Percentiles rank a stretch among this genome's conserved stretches.
Conservation (phyloP, 2,329 filamentous ascomycete genomes). For the Bimuria novae-zelandiae region DNA sequence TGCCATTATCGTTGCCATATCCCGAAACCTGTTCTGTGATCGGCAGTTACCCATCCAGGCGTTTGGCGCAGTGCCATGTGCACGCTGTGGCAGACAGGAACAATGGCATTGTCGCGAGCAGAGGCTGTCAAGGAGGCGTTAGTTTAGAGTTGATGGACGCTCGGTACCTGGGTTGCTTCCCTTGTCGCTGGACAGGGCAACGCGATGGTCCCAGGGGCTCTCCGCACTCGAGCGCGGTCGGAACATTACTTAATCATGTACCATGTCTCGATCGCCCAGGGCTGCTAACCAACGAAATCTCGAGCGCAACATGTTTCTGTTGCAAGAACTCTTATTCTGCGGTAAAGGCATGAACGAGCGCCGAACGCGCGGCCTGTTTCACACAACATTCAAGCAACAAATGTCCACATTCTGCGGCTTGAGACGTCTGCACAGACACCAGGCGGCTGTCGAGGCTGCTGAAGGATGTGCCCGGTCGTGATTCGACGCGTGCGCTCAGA, state of each 20-base stretch:
- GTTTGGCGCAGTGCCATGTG: background rate
- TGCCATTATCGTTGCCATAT: conserved; percentile 12
- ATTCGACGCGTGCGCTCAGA: background rate
- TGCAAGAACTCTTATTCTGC: no score
- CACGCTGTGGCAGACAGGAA: conserved; percentile 7
- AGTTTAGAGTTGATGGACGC: conserved; percentile 42
- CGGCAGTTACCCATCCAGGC: background rate
- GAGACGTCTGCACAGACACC: conserved; percentile 15
- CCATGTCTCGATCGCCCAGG: conserved; percentile 41
- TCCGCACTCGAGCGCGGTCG: conserved; percentile 44
- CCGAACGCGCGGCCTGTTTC: conserved; percentile 35
- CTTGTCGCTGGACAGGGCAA: conserved; percentile 42
- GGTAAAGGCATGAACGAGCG: conserved; percentile 11
- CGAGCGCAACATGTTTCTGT: conserved; percentile 26
- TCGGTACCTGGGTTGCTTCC: conserved; percentile 45
- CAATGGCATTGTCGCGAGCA: background rate
- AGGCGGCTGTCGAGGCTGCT: background rate
- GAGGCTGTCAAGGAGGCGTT: conserved; percentile 25
- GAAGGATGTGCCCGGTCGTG: background rate
- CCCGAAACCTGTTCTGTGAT: background rate
- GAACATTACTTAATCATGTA: conserved; percentile 44
- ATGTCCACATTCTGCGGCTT: conserved; percentile 20
- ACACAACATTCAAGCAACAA: conserved; percentile 20
- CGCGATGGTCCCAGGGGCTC: conserved; percentile 42
- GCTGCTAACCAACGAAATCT: conserved; percentile 22